phyloP scores from a whole-genome alignment of 352 stramenopile genomes.

The Globisporangium paddicum region DNA sequence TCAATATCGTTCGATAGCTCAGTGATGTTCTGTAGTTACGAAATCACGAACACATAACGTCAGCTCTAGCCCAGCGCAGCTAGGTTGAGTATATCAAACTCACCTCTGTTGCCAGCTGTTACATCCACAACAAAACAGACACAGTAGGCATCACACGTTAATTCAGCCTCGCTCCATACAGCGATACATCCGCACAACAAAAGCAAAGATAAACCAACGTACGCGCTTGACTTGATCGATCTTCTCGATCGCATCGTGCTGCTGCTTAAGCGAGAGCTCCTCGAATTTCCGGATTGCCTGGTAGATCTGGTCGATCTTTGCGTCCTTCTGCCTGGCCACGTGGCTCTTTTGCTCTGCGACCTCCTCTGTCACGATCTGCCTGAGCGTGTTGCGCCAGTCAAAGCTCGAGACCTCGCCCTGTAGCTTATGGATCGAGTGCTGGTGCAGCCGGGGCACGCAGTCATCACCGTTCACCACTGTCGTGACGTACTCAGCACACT shows the following conservation, averaged over 20 bases:
- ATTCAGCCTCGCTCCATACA: background rate
- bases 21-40: conserved; percentile 33
- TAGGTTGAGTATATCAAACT: no score
- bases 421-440: conserved; percentile 63
- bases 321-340: conserved; percentile 40
- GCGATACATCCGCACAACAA: background rate
- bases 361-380: conserved; percentile 52
- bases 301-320: conserved; percentile 42
- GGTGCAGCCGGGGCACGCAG: conserved; percentile 74
- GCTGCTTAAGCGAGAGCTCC: conserved; percentile 35
- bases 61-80: background rate
- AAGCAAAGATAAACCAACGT: background rate
- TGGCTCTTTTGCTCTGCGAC: conserved; percentile 49
- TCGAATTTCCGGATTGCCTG: conserved; percentile 37
- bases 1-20: conserved; percentile 49
- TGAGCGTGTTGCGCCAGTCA: conserved; percentile 56
- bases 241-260: conserved; percentile 40
- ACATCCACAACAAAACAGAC: background rate
- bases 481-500: conserved; percentile 56
- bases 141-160: background rate
- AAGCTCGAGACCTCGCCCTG: conserved; percentile 64
- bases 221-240: conserved; percentile 48
- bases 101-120: conserved; percentile 32
- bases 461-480: conserved; percentile 77
- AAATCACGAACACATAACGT: background rate